Percentiles rank a stretch among this genome's conserved stretches.
These are phyloP conservation scores for Porphyrellus cyaneotinctus DNA, from an alignment of 768 basidiomycete genomes.

Conservation along the genomic window DNA sequence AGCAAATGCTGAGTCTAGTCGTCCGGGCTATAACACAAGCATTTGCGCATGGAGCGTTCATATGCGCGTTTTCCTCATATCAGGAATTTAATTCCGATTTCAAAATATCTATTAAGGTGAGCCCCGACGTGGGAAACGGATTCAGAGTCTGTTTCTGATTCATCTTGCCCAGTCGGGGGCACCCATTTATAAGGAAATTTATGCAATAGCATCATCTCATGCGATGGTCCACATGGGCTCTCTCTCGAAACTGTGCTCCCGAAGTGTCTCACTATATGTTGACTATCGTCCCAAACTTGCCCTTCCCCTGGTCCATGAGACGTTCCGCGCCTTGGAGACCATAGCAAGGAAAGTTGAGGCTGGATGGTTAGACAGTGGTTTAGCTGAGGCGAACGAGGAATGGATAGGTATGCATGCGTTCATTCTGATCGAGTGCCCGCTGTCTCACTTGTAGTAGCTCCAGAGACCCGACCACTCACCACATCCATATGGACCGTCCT, in stretches of 20 bases:
- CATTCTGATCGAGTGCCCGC: constrained; percentile 15
- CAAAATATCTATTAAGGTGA: constrained; percentile 18
- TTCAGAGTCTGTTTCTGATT: neutral
- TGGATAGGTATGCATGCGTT: constrained; percentile 33
- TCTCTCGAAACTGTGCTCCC: constrained; percentile 38
- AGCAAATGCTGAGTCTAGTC: constrained; percentile 31
- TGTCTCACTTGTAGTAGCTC: constrained; percentile 31
- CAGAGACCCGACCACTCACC: constrained; percentile 41
- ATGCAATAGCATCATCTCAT: constrained; percentile 33
- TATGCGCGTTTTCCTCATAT: constrained; percentile 40
- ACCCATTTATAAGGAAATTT: constrained; percentile 34
- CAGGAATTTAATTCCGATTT: constrained; percentile 22
- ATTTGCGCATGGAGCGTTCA: constrained; percentile 54
- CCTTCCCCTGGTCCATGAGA: constrained; percentile 26
- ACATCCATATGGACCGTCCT: constrained; percentile 62
- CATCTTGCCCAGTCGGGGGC: constrained; percentile 27
- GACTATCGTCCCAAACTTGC: constrained; percentile 32
- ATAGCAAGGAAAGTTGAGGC: constrained; percentile 43
- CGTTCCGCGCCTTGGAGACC: constrained; percentile 26
- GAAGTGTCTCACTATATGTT: constrained; percentile 31
- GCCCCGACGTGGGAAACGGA: neutral
- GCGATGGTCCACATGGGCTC: constrained; percentile 37
- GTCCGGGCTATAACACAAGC: constrained; percentile 50
- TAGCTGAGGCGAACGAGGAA: constrained; percentile 25
- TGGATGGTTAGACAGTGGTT: constrained; percentile 44